Evolutionary conservation across 768 basidiomycete genomes (phyloP).

Genomic region (Rhodotorula taiwanensis): DNA sequence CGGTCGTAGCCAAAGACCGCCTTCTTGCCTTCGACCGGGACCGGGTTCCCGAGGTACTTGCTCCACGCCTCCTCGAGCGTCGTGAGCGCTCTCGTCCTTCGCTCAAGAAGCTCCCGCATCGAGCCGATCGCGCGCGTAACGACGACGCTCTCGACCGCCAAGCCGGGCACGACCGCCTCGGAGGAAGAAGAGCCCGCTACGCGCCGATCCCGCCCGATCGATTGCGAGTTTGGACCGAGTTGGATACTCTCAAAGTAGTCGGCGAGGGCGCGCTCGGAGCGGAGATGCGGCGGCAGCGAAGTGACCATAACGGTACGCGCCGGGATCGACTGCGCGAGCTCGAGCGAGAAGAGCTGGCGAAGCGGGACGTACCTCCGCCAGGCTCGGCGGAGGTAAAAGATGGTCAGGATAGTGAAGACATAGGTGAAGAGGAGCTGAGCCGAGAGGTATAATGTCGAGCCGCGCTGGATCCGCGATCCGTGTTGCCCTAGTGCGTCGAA

Average conservation of each 20-base stretch:
- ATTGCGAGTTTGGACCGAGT: conserved; percentile 42
- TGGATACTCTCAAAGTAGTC: conserved; percentile 90
- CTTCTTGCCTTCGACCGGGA: conserved; percentile 42
- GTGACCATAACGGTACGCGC: conserved; percentile 87
- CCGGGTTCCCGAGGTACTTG: conserved; percentile 88
- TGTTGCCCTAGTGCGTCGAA: conserved; percentile 43
- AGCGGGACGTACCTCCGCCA: conserved; percentile 81
- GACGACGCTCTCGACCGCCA: conserved; percentile 81
- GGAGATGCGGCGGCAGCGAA: conserved; percentile 72
- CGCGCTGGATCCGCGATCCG: conserved; percentile 53
- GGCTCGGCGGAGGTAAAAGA: conserved; percentile 80
- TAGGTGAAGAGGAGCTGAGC: conserved; percentile 84
- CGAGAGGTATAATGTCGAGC: conserved; percentile 56
- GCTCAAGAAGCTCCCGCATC: conserved; percentile 65
- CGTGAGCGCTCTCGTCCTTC: conserved; percentile 70
- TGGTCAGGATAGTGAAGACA: conserved; percentile 76
- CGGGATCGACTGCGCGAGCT: conserved; percentile 88
- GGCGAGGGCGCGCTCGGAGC: conserved; percentile 74
- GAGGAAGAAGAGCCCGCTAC: no score
- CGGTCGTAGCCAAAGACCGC: conserved; percentile 74
- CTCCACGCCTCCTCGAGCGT: conserved; percentile 79
- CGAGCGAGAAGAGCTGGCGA: conserved; percentile 86
- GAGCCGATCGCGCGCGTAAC: conserved; percentile 75
- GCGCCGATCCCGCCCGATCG: not conserved
- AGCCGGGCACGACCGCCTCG: conserved; percentile 1